Percentiles rank a stretch among this genome's conserved stretches.
Conservation (phyloP, 805 yeast genomes). For the Huiozyma naganishii region DNA sequence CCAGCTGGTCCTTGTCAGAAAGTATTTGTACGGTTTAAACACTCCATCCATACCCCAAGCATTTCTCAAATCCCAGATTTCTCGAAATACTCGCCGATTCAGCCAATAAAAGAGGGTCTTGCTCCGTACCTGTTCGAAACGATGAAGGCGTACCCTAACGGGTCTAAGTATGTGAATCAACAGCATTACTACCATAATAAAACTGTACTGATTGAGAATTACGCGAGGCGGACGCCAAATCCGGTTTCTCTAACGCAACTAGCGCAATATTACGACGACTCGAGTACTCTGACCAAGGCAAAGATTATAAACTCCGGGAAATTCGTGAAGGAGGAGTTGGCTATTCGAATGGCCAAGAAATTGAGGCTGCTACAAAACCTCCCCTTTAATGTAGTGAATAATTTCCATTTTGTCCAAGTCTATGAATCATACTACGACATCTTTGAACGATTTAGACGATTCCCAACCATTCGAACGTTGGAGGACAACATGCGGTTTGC, state of each 20-base stretch:
- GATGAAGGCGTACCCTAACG: conserved; percentile 30
- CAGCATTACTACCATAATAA: conserved; percentile 73
- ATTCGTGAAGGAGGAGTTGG: conserved; percentile 77
- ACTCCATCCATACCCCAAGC: conserved; percentile 12
- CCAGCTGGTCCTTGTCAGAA: neutral
- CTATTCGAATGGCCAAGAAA: conserved; percentile 73
- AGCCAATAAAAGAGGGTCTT: conserved; percentile 24
- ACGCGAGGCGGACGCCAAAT: conserved; percentile 50
- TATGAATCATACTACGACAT: conserved; percentile 84
- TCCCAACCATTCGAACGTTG: conserved; percentile 53
- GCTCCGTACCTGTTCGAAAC: conserved; percentile 28
- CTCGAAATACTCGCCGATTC: conserved; percentile 26
- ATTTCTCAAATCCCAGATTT: conserved; percentile 28
- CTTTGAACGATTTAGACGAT: conserved; percentile 73
- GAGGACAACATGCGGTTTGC: conserved; percentile 73
- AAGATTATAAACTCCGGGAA: conserved; percentile 77
- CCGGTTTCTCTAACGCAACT: conserved; percentile 85
- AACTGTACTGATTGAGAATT: conserved; percentile 19
- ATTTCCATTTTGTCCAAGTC: conserved; percentile 75
- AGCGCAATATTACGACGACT: conserved; percentile 72
- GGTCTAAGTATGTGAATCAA: conserved; percentile 39
- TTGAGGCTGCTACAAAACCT: conserved; percentile 67
- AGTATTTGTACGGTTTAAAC: conserved; percentile 6
- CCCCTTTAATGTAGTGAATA: conserved; percentile 77
- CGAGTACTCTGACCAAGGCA: conserved; percentile 51